Percentiles rank a stretch among this genome's conserved stretches.
Evolutionary conservation across 1,284 basidiomycete genomes (phyloP).

Genomic region (Phylloboletellus chloephorus): DNA sequence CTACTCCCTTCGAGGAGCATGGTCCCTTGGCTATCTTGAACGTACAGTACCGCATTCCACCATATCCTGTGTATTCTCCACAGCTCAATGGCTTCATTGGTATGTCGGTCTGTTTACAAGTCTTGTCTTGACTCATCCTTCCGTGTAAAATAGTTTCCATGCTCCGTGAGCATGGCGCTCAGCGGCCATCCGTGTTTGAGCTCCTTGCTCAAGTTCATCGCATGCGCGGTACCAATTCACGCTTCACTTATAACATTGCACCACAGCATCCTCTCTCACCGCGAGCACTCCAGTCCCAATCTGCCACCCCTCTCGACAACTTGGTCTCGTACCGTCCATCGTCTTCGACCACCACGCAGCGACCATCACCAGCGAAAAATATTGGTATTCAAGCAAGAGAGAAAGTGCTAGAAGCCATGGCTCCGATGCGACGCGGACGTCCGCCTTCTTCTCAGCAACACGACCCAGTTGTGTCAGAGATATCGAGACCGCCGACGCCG

Average conservation of each 20-base stretch:
- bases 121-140: constrained; percentile 11
- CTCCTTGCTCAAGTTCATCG: constrained; percentile 71
- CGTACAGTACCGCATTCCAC: constrained; percentile 91
- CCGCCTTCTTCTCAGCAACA: constrained; percentile 40
- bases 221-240: constrained; percentile 79
- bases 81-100: constrained; percentile 86
- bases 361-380: constrained; percentile 20
- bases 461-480: constrained; percentile 25
- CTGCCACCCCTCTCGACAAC: constrained; percentile 28
- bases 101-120: constrained; percentile 36
- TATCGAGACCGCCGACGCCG: constrained; percentile 38
- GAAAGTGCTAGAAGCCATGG: constrained; percentile 68
- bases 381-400: constrained; percentile 63
- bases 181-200: constrained; percentile 80
- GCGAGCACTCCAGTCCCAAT: constrained; percentile 31
- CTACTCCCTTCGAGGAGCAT: constrained; percentile 97
- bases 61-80: constrained; percentile 88
- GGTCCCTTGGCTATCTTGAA: constrained; percentile 95
- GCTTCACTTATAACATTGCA: constrained; percentile 61
- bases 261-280: constrained; percentile 45
- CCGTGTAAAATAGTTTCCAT: constrained; percentile 58
- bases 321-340: constrained; percentile 38
- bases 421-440: constrained; percentile 71
- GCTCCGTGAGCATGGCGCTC: constrained; percentile 80
- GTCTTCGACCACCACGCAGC: constrained; percentile 24